These are phyloP conservation scores for Jasminum sambac DNA, from an alignment of 257 asterid species.

Conservation along the genomic window DNA sequence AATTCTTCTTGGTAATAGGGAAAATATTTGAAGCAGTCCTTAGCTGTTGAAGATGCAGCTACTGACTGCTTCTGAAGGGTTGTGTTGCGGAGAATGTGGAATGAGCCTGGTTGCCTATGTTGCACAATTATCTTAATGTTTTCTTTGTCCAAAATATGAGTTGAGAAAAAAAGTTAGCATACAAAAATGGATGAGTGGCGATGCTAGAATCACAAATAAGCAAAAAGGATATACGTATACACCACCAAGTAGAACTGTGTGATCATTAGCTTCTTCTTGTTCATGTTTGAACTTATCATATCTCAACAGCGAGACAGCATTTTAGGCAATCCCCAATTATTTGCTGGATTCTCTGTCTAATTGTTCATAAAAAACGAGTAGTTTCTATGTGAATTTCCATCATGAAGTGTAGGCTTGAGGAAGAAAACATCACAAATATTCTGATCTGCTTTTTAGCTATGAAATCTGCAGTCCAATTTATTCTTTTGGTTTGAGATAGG, in stretches of 20 bases:
- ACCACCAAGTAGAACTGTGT: not conserved
- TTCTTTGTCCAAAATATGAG: not conserved
- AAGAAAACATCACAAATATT: slow-evolving; percentile 8
- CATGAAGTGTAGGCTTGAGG: not conserved
- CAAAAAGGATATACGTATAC: not conserved
- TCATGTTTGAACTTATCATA: slow-evolving; percentile 4
- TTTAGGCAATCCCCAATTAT: not conserved
- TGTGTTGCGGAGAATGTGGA: not conserved
- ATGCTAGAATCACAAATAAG: not conserved
- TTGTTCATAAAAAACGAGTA: slow-evolving; percentile 5
- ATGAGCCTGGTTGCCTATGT: not conserved
- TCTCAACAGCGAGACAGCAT: not conserved
- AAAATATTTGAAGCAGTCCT: not conserved
- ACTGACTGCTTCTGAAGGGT: not conserved
- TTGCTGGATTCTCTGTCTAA: slow-evolving; percentile 12
- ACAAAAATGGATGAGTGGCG: not conserved
- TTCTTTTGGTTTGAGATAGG: slow-evolving; percentile 18
- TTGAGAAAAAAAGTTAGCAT: not conserved
- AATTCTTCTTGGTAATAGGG: not conserved
- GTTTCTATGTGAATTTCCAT: not conserved
- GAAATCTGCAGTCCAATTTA: not conserved
- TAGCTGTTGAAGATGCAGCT: not conserved
- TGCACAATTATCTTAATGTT: not conserved
- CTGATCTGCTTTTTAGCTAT: not conserved
- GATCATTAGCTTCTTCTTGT: not conserved